Percentiles rank a stretch among this genome's conserved stretches.
Evolutionary conservation across 1,284 basidiomycete species (phyloP).

Genomic region (Cutaneotrichosporon arboriforme): DNA sequence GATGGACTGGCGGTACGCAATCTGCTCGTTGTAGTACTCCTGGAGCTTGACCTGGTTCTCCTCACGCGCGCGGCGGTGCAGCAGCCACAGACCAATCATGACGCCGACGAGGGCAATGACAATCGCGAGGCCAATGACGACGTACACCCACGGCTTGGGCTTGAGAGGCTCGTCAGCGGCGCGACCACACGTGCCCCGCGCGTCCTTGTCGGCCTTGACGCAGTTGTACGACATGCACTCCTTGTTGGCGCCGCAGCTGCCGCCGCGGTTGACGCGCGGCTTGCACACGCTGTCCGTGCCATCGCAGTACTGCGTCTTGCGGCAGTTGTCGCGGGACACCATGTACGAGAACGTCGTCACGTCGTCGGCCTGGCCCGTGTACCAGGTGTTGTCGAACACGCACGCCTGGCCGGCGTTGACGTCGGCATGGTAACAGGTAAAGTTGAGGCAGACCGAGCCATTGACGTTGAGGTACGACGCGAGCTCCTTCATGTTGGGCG

Average conservation of each 20-base stretch:
- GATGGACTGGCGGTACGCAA: conserved; percentile 49
- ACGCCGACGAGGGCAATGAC: conserved; percentile 69
- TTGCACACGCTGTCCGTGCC: conserved; percentile 56
- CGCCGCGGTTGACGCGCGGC: conserved; percentile 56
- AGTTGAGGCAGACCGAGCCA: conserved; percentile 74
- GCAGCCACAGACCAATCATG: conserved; percentile 60
- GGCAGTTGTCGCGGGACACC: conserved; percentile 62
- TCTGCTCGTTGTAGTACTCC: conserved; percentile 74
- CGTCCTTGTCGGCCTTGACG: conserved; percentile 47
- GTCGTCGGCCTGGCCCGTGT: conserved; percentile 57
- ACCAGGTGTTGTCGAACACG: conserved; percentile 68
- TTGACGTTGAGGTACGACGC: conserved; percentile 67
- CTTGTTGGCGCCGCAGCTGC: conserved; percentile 67
- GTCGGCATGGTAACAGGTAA: conserved; percentile 72
- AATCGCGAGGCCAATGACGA: conserved; percentile 66
- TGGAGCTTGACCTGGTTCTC: conserved; percentile 70
- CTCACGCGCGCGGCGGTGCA: conserved; percentile 66
- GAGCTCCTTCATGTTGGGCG: conserved; percentile 61
- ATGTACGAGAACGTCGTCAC: conserved; percentile 62
- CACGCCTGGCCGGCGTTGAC: conserved; percentile 62
- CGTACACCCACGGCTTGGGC: conserved; percentile 64
- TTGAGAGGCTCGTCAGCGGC: conserved; percentile 60
- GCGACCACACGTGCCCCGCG: conserved; percentile 56
- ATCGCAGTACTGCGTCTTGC: conserved; percentile 66
- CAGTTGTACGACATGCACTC: conserved; percentile 79